Conservation (phyloP, 345 rosid species). For the Hypericum perforatum region DNA sequence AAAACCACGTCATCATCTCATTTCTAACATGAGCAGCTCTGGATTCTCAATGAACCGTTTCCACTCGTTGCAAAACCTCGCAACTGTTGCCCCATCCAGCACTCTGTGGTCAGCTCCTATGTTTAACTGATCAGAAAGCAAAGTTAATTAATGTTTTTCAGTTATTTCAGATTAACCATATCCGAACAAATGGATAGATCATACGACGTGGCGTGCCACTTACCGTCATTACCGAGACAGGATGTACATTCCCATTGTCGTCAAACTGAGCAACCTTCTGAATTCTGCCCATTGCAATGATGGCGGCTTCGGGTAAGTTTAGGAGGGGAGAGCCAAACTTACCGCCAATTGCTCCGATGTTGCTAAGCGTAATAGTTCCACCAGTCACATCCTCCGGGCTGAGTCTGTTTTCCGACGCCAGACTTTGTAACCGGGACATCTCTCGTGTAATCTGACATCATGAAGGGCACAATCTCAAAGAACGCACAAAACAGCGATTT, state of each 20-base stretch:
- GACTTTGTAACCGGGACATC: constrained; percentile 59
- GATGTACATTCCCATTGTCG: constrained; percentile 51
- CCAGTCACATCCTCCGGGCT: constrained; percentile 61
- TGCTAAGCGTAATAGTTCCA: constrained; percentile 86
- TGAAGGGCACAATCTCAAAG: background rate
- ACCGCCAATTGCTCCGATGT: constrained; percentile 90
- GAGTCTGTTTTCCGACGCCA: constrained; percentile 61
- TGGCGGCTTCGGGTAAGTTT: constrained; percentile 87
- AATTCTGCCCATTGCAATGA: constrained; percentile 82
- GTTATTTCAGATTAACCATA: background rate
- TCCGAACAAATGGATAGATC: background rate
- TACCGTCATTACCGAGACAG: constrained; percentile 72
- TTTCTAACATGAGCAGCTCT: constrained; percentile 61
- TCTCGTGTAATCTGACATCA: constrained; percentile 60
- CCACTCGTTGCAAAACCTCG: constrained; percentile 83
- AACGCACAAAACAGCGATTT: too few species aligned
- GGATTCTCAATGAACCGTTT: constrained; percentile 77
- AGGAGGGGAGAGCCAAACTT: constrained; percentile 80
- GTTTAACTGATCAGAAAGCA: constrained; percentile 40
- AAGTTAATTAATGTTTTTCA: background rate
- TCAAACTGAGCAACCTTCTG: constrained; percentile 60
- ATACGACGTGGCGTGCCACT: constrained; percentile 6
- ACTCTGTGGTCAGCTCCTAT: constrained; percentile 91
- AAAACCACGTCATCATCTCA: constrained; percentile 32
- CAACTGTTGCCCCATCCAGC: constrained; percentile 87